A percentile compares a stretch with the other conserved stretches of the same genome.
Evolutionary conservation across 768 basidiomycete species (phyloP).

Genomic region (Termitomyces sp.): DNA sequence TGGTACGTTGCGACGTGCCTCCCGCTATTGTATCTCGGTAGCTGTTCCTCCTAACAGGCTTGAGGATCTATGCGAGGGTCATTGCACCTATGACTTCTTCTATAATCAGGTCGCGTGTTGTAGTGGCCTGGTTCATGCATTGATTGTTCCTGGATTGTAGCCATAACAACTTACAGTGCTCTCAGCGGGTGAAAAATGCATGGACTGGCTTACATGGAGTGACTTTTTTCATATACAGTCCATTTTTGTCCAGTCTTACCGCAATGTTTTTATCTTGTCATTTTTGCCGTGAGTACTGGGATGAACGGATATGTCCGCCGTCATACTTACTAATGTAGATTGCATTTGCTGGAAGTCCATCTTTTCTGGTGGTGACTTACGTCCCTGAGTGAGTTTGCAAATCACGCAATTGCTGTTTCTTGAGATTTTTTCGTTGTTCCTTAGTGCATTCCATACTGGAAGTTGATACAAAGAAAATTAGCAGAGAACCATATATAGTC

Average conservation of each 20-base stretch:
- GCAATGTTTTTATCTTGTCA: conserved; percentile 59
- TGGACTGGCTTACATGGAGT: conserved; percentile 67
- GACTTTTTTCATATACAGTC: conserved; percentile 46
- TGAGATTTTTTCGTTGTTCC: conserved; percentile 2
- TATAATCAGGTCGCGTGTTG: conserved; percentile 71
- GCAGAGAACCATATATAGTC: no score
- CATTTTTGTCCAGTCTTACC: conserved; percentile 57
- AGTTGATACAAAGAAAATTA: conserved; percentile 50
- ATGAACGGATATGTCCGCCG: background rate
- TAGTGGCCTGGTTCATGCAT: conserved; percentile 56
- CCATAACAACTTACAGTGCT: conserved; percentile 1
- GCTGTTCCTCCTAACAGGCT: conserved; percentile 36
- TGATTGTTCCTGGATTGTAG: background rate
- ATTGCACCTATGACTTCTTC: conserved; percentile 63
- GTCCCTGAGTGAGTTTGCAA: conserved; percentile 56
- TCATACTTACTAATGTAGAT: conserved; percentile 31
- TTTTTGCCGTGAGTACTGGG: conserved; percentile 46
- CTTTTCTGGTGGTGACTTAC: conserved; percentile 56
- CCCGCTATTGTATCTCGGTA: background rate
- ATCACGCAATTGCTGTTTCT: background rate
- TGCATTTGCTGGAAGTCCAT: conserved; percentile 56
- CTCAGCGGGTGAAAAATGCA: conserved; percentile 61
- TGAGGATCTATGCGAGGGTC: conserved; percentile 63
- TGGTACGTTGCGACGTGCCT: conserved; percentile 38
- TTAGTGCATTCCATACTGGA: conserved; percentile 73